phyloP scores from a whole-genome alignment of 345 rosid genomes.

The Salix arbutifolia region DNA sequence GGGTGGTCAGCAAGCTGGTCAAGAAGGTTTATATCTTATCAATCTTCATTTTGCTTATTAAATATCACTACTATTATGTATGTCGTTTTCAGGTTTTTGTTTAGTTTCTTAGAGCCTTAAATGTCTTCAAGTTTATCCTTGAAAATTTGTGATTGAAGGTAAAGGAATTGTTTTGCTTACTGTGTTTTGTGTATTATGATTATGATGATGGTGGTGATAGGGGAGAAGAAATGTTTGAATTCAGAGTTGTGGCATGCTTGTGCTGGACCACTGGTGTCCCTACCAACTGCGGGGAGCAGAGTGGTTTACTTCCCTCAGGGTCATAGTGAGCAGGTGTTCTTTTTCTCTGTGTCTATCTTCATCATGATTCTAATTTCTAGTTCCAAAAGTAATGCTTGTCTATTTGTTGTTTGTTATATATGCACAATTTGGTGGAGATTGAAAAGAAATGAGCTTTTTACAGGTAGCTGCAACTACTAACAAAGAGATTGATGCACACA shows the following conservation, averaged over 20 bases:
- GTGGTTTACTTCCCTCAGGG: conserved; percentile 39
- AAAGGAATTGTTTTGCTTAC: background rate
- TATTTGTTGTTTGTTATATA: background rate
- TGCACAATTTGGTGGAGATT: background rate
- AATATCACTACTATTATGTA: background rate
- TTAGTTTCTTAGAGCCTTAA: background rate
- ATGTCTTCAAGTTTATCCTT: background rate
- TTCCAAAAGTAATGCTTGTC: background rate
- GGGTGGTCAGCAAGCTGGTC: conserved; percentile 20
- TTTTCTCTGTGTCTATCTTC: background rate
- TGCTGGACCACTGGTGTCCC: conserved; percentile 33
- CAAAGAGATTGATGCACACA: conserved; percentile 28
- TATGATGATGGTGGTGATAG: conserved; percentile 5
- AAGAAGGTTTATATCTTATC: conserved; percentile 13
- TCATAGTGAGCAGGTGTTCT: conserved; percentile 30
- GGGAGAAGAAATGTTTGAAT: conserved; percentile 31
- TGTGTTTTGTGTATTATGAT: background rate
- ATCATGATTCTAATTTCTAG: background rate
- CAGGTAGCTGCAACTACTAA: conserved; percentile 32
- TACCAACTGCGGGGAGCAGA: conserved; percentile 27
- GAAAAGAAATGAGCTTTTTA: background rate
- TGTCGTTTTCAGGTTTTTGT: background rate
- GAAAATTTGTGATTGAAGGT: background rate
- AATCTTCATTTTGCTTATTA: background rate
- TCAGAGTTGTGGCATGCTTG: conserved; percentile 38